Evolutionary conservation across 805 yeast genomes (phyloP).

Genomic region (Metschnikowia cubensis): DNA sequence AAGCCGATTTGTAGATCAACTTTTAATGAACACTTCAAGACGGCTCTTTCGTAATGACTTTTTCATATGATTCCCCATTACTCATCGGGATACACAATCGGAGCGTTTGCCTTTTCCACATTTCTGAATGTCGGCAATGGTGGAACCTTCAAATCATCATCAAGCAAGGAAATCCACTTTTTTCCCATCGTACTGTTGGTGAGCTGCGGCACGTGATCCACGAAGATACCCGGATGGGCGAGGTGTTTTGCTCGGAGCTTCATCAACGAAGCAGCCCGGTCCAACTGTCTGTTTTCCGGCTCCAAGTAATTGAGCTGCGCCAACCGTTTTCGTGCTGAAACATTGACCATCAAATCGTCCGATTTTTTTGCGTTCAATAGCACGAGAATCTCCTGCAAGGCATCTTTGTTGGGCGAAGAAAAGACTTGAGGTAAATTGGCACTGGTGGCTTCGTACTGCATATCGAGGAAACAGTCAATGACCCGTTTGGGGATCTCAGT

Average conservation of each 20-base stretch:
- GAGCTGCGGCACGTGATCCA: conserved; percentile 34
- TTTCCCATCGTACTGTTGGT: conserved; percentile 24
- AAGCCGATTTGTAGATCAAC: conserved; percentile 21
- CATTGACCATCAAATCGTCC: conserved; percentile 26
- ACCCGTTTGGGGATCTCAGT: conserved; percentile 46
- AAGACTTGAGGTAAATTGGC: conserved; percentile 21
- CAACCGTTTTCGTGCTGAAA: conserved; percentile 21
- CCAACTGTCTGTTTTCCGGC: conserved; percentile 1
- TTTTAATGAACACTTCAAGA: too few relatives aligned
- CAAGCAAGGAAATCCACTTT: conserved; percentile 21
- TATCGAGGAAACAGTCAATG: conserved; percentile 42
- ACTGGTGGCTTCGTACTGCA: conserved; percentile 20
- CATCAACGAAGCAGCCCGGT: conserved; percentile 22
- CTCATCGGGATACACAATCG: conserved; percentile 37
- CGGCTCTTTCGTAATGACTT: too few relatives aligned
- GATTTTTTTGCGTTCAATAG: conserved; percentile 22
- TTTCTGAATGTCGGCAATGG: conserved; percentile 56
- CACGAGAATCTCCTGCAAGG: conserved; percentile 14
- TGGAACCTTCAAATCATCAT: conserved; percentile 21
- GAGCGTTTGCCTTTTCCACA: conserved; percentile 57
- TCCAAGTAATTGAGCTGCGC: conserved; percentile 20
- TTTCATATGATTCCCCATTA: not conserved
- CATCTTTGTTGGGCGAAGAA: conserved; percentile 14
- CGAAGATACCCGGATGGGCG: conserved; percentile 33
- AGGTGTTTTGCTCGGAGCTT: conserved; percentile 20